A percentile compares a stretch with the other conserved stretches of the same genome.
Evolutionary conservation across 1,284 basidiomycete species (phyloP).

Genomic region (Neolentinus lepideus): DNA sequence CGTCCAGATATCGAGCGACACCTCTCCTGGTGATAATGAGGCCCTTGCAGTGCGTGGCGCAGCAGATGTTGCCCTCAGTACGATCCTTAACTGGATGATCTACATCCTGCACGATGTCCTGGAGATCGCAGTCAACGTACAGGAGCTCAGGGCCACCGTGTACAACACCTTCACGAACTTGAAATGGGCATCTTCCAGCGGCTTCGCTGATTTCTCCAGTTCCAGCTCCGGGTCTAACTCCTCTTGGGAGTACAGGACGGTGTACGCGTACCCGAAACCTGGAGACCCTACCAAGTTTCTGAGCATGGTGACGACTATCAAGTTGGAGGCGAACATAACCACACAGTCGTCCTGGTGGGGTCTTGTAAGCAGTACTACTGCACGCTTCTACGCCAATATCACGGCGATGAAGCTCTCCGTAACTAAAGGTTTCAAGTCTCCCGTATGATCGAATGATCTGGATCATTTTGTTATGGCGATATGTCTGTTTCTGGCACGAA

Average conservation of each 20-base stretch:
- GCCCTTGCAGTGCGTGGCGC: not conserved
- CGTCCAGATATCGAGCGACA: not conserved
- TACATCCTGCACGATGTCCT: not conserved
- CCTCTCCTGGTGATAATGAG: not conserved
- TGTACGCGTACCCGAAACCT: not conserved
- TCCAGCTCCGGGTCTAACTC: not conserved
- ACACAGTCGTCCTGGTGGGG: not conserved
- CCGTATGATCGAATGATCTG: not conserved
- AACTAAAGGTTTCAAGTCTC: not conserved
- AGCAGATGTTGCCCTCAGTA: not conserved
- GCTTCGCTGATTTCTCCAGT: not conserved
- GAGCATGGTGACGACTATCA: not conserved
- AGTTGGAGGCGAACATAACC: not conserved
- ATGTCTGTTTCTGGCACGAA: no score
- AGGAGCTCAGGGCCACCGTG: not conserved
- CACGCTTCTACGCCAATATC: not conserved
- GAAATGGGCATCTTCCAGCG: not conserved
- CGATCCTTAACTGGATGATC: not conserved
- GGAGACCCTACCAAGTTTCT: not conserved
- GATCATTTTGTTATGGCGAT: no score
- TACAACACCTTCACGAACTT: not conserved
- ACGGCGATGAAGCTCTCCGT: not conserved
- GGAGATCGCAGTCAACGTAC: not conserved
- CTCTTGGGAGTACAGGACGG: not conserved
- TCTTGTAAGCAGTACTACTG: not conserved